Base-by-base conservation (phyloP, 768 basidiomycete genomes). In the Calocybe gangraenosa region DNA sequence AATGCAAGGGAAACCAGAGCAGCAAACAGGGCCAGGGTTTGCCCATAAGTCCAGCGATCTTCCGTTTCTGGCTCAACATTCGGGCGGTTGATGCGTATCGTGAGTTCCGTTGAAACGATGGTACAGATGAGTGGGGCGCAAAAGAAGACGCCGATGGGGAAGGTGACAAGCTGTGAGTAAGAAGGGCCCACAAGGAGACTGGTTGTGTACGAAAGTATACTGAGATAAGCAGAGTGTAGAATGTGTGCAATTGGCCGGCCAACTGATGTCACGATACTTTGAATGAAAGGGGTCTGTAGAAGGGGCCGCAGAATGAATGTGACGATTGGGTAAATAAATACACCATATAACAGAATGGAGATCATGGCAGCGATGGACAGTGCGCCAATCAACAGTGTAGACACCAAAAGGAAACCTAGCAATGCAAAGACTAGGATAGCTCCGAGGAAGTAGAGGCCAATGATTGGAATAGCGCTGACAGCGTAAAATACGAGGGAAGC, bases 51-150 rank as follows among this genome's bases (percentile, higher is more conserved):
- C 44, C 44, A 45, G 9, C 31, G 37, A 10, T 25, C 22, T 18
- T 46, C 45, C 20, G 37, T 31, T 15, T 32, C 20, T 11, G 37
- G 17, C 22, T 40, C 38, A 13, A 40, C 33, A 17, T 35, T 33
- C 14, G 2, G 20, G 7, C 23, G 19, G 22, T 46, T 46, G 30
- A 46, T 10, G 20, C 33, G 31, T 34, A 46, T 40, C 7, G 30
- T 40, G 39, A 34, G 39, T 30, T 46, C 45, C 14, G 45, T 46
- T 13, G 33, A 40, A 13, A 40, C 39, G 32, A 40, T 46, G 2
- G 32, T 13, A 17, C 35, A 46, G 15, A 40, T 7, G 17, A 46
- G 38, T 2, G 45, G 39, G n/a, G 39, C 11, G 45, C 38, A 35
- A 31, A 40, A 22, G 34, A 35, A 17, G 31, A 39, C 11, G 7